Percentiles rank a stretch among this genome's conserved stretches.
Conservation (phyloP, 768 basidiomycete genomes). For the Lentinula sp. region DNA sequence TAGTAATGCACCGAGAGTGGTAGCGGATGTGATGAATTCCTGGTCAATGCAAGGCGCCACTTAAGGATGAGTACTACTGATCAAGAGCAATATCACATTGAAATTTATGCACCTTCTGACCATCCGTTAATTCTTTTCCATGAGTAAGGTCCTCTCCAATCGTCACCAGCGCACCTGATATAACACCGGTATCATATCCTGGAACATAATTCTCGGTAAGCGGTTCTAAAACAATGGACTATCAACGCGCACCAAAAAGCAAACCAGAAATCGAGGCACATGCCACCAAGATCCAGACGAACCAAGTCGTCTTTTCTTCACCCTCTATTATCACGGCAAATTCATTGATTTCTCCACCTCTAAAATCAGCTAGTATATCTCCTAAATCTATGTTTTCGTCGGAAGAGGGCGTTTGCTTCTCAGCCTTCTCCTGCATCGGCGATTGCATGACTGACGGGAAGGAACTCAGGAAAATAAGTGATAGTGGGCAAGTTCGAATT, state of each 20-base stretch:
- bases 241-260: slow-evolving; percentile 53
- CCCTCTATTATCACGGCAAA: slow-evolving; percentile 55
- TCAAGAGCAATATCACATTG: neutral
- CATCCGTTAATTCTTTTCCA: slow-evolving; percentile 44
- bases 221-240: neutral
- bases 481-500: neutral
- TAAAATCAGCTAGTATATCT: slow-evolving; percentile 13
- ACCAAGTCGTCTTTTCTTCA: slow-evolving; percentile 62
- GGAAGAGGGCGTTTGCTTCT: neutral
- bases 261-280: slow-evolving; percentile 74
- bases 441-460: neutral
- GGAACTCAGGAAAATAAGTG: neutral
- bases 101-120: slow-evolving; percentile 46
- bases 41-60: slow-evolving; percentile 16
- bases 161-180: slow-evolving; percentile 74
- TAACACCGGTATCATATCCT: slow-evolving; percentile 82
- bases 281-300: slow-evolving; percentile 72
- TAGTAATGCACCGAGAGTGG: slow-evolving; percentile 70
- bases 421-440: neutral
- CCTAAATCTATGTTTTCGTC: neutral
- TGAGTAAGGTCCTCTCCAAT: slow-evolving; percentile 52
- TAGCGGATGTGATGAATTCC: slow-evolving; percentile 79
- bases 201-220: neutral
- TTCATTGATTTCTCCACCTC: slow-evolving; percentile 53
- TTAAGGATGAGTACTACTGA: neutral